Base-by-base conservation (phyloP, 2,329 filamentous ascomycete species). In the Clarireedia paspali region DNA sequence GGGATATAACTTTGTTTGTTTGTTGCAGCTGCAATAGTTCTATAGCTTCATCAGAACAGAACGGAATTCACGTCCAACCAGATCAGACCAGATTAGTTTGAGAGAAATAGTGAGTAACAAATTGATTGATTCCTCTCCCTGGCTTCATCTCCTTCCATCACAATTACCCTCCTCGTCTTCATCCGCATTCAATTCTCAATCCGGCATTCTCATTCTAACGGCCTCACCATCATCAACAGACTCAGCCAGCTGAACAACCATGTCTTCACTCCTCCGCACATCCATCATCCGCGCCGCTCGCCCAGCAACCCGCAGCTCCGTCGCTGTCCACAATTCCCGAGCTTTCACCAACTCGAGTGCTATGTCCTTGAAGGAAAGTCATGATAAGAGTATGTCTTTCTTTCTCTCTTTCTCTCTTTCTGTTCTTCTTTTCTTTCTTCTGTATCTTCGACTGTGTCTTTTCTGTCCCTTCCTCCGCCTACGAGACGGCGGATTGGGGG, bases 341-440 rank as follows among this genome's bases (percentile, higher is more conserved):
- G 45, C 57, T 2, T 67, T 68, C 46, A 54, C 52, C 3, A 42
- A 27, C 12, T 62, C 63, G 6, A 60, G 53, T 26, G 27, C 50
- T 17, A 60, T 58, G 42, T 50, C 55, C 12, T 53, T 69, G 49
- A 69, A 70, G 57, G 67, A 70, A 57, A 62, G 60, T 49, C 61
- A 67, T 62, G 62, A 34, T 42, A 67, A 68, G 61, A 49, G 66
- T 67, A 38, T 47, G 6, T 53, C 24, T 56, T 27, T 50, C 20
- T 23, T 50, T 24, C 14, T 17, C n/a, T 17, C n/a, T 23, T 50
- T 24, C 14, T 17, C n/a, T 17, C n/a, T 2, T 6, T 14, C 23
- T 6, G 26, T 20, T 53, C 24, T 56, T 27, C 48, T n/a, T 23
- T 50, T 24, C 14, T 2, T 6, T 14, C 23, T 6, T 20, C 20